Conservation (phyloP, 2,329 filamentous ascomycete species). For the Penicillium paneum region DNA sequence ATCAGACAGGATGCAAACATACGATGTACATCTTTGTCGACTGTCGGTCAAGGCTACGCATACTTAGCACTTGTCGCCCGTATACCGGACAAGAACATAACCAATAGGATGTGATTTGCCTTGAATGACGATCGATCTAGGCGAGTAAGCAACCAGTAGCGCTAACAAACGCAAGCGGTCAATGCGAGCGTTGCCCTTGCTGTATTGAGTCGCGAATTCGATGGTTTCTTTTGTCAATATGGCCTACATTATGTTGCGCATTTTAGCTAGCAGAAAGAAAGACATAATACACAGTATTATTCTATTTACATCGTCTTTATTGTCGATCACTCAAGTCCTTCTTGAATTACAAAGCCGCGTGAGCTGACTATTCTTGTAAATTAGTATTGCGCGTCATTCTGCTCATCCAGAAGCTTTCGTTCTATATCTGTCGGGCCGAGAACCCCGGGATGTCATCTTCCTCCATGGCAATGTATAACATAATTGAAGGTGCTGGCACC, state of each 20-base stretch:
- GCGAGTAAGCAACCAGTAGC: not conserved
- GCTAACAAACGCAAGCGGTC: not conserved
- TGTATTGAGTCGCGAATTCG: not conserved
- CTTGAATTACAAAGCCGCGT: not conserved
- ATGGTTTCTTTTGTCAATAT: not conserved
- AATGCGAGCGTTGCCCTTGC: not conserved
- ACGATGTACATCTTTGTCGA: not conserved
- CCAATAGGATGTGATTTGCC: not conserved
- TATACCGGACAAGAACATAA: not conserved
- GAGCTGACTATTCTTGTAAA: not conserved
- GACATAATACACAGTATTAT: not conserved
- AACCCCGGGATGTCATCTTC: slow-evolving; percentile 3
- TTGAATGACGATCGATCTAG: not conserved
- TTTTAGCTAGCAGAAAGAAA: not conserved
- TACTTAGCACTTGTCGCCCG: not conserved
- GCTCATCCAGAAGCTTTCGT: not conserved
- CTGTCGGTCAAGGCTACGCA: not conserved
- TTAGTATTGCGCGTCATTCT: not conserved
- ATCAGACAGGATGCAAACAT: not conserved
- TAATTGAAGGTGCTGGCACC: slow-evolving; percentile 62
- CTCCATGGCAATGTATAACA: slow-evolving; percentile 54
- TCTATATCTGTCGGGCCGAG: slow-evolving; percentile 3
- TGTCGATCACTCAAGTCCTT: not conserved
- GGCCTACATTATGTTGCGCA: not conserved
- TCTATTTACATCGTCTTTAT: not conserved